Evolutionary conservation across 1,284 basidiomycete genomes (phyloP), one percentile per base, ranked within the genome.

Genomic region (Ustanciosporium gigantosporum): DNA sequence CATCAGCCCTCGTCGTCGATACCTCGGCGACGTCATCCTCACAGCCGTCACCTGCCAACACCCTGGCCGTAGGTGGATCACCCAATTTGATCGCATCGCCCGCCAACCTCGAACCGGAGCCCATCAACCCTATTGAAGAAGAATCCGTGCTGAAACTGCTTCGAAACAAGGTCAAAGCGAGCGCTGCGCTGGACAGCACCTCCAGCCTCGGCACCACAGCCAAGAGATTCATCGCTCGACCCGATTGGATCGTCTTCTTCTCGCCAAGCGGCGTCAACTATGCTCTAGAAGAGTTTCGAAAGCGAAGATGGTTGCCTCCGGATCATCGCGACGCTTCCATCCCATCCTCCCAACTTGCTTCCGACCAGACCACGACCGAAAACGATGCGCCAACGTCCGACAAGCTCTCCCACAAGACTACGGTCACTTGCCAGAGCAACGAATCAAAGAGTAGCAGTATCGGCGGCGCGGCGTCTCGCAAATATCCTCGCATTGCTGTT

Each of bases 211-310:
- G 13, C 19, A 17, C 31, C 20, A 37, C 31, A 4, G 39, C 46
- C 15, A 37, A 40, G 15, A 25, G 16, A 15, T n/a, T 27, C 23
- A 50, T 57, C 38, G 58, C 51, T 7, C 36, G 59, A 25, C 72
- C 70, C 5, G 66, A 74, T 41, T 77, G 73, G 73, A 55, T 77
- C 36, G 74, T 74, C 25, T 74, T 77, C 49, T 77, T 76, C 46
- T 77, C 74, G 25, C 74, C 74, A 6, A 71, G 68, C 16, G 74
- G 74, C 16, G 69, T 72, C 29, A 48, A 71, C 21, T 74, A 74
- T 43, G 65, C 72, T 4, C 41, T 76, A 24, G 56, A 60, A 14
- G 58, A 72, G 34, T 58, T 77, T 16, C 48, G 57, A 20, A 46
- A 46, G 14, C 52, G 60, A 15, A 51, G 41, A 15, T 77, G 74